Evolutionary conservation across 805 yeast genomes (phyloP).

Genomic region (Wickerhamomyces alni): DNA sequence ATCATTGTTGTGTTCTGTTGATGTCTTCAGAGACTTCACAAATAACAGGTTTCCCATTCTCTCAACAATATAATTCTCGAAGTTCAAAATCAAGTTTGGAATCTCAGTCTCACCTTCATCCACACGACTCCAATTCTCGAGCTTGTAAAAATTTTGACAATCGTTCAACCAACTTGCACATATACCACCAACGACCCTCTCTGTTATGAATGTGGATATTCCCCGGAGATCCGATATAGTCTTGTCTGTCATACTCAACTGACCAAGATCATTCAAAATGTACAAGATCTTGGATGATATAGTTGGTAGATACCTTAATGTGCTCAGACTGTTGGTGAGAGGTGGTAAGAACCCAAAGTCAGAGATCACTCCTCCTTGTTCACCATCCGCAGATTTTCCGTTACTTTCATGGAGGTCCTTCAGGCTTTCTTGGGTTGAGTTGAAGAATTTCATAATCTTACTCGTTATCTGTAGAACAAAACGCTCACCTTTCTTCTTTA

Average conservation of each 20-base stretch:
- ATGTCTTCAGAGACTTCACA: conserved; percentile 24
- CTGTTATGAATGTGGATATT: conserved; percentile 31
- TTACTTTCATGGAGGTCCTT: conserved; percentile 3
- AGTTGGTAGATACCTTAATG: conserved; percentile 44
- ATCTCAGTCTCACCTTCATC: conserved; percentile 31
- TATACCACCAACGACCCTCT: conserved; percentile 40
- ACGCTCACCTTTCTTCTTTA: conserved; percentile 33
- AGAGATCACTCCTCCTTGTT: conserved; percentile 22
- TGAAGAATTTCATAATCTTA: conserved; percentile 26
- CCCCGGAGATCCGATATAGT: conserved; percentile 32
- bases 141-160: conserved; percentile 30
- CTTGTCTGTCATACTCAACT: conserved; percentile 34
- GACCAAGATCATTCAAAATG: conserved; percentile 37
- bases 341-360: conserved; percentile 59
- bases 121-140: conserved; percentile 34
- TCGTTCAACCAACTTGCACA: conserved; percentile 49
- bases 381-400: neutral
- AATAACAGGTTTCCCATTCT: conserved; percentile 28
- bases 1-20: conserved; percentile 24
- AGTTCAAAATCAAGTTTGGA: conserved; percentile 28
- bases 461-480: conserved; percentile 30
- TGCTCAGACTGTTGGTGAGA: conserved; percentile 54
- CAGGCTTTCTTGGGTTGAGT: conserved; percentile 24
- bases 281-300: conserved; percentile 38
- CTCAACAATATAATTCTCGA: conserved; percentile 28